Percentiles rank a stretch among this genome's conserved stretches.
Evolutionary conservation across 495 filamentous ascomycete species (phyloP).

Genomic region (Echria macrotheca): DNA sequence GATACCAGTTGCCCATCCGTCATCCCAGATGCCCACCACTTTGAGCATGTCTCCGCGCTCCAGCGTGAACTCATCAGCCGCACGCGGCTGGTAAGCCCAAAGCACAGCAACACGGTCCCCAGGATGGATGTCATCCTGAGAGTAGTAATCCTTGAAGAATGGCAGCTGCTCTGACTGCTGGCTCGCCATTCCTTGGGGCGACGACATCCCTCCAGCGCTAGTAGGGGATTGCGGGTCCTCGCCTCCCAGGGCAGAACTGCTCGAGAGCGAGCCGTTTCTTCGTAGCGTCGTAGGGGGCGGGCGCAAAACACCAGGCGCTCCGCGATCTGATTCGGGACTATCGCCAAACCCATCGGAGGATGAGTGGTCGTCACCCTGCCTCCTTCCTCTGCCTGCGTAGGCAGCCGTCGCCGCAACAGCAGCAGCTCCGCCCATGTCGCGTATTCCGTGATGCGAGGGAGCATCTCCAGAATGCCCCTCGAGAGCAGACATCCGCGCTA

Average conservation of each 20-base stretch:
- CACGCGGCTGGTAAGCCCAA: slow-evolving; percentile 95
- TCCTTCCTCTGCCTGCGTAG: slow-evolving; percentile 29
- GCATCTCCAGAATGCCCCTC: slow-evolving; percentile 63
- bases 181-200: slow-evolving; percentile 74
- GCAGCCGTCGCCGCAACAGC: slow-evolving; percentile 33
- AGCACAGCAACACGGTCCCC: slow-evolving; percentile 85
- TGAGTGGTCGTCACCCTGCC: slow-evolving; percentile 64
- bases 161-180: slow-evolving; percentile 91
- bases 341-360: slow-evolving; percentile 75
- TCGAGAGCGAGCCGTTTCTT: slow-evolving; percentile 86
- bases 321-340: slow-evolving; percentile 69
- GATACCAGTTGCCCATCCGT: slow-evolving; percentile 97
- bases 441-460: slow-evolving; percentile 44
- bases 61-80: slow-evolving; percentile 86
- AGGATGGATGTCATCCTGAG: slow-evolving; percentile 89
- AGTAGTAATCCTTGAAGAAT: slow-evolving; percentile 99
- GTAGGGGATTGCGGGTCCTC: slow-evolving; percentile 72
- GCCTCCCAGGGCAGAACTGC: slow-evolving; percentile 65
- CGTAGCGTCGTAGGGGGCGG: slow-evolving; percentile 54
- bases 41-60: slow-evolving; percentile 98
- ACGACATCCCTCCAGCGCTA: slow-evolving; percentile 72
- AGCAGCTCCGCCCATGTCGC: slow-evolving; percentile 21
- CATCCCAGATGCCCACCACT: slow-evolving; percentile 98
- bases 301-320: slow-evolving; percentile 47
- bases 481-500: slow-evolving; percentile 92